Percentiles rank a stretch among this genome's conserved stretches.
Conservation (phyloP, 129 eudicot genomes). For the Flaveria sonorensis region DNA sequence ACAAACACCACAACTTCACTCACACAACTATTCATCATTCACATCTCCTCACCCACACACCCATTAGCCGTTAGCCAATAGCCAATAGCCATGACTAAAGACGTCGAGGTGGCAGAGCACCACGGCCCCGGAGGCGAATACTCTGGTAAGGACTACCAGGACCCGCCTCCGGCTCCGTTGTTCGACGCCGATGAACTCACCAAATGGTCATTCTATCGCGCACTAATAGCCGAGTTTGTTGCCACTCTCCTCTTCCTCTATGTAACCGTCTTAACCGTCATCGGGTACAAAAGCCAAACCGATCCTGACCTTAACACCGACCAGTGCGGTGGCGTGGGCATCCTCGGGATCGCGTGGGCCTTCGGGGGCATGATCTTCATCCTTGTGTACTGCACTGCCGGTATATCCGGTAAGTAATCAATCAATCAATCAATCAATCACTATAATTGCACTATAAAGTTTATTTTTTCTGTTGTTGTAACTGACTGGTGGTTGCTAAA, state of each 20-base stretch:
- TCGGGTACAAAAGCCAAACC: constrained; percentile 67
- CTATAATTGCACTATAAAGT: no score
- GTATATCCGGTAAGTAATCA: constrained; percentile 84
- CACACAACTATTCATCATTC: constrained; percentile 34
- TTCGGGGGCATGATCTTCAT: constrained; percentile 97
- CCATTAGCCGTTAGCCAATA: background rate
- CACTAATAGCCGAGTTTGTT: constrained; percentile 73
- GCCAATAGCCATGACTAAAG: constrained; percentile 41
- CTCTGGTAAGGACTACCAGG: constrained; percentile 85
- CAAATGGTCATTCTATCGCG: constrained; percentile 84
- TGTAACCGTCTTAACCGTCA: constrained; percentile 74
- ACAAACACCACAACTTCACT: constrained; percentile 36
- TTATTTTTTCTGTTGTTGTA: background rate
- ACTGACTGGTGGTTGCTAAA: constrained; percentile 21
- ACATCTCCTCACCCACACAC: background rate
- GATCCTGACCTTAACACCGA: constrained; percentile 45
- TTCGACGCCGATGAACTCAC: constrained; percentile 57
- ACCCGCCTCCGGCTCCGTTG: constrained; percentile 78
- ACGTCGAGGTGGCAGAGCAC: constrained; percentile 60
- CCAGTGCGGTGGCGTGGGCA: constrained; percentile 80
- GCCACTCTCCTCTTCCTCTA: constrained; percentile 84
- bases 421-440: background rate
- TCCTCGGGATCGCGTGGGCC: constrained; percentile 99
- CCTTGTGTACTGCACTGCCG: constrained; percentile 99
- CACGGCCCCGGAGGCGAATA: constrained; percentile 56